Evolutionary conservation across 805 yeast genomes (phyloP), one percentile per base, ranked within the genome.

Genomic region (Yamadazyma endophytica): DNA sequence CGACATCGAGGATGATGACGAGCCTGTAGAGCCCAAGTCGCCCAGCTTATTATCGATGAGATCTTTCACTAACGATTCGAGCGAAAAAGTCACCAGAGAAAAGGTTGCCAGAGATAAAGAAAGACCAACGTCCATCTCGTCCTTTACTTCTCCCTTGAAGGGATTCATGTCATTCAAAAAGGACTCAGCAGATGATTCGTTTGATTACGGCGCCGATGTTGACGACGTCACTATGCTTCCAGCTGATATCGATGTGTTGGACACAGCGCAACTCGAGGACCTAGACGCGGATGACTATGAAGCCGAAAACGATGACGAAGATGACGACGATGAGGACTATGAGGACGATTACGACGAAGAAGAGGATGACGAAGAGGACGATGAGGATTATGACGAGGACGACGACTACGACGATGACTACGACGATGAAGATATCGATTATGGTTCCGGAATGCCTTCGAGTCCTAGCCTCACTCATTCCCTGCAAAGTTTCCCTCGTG

Each of bases 1-100:
- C 28, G 85, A 77, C 32, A 50, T 64, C 9, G 76, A 73, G 38
- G 52, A 65, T 35, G 58, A 52, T 13, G 56, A 47, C 11, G 36
- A 20, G 17, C 15, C 24, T 5, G 37, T 37, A 17, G 39, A 31
- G 17, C 55, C 52, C 2, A 41, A 41, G 13, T 44, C 53, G 13
- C 49, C 49, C 13, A 26, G 41, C 17, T 36, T 43, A 12, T 28
- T 37, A 23, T 36, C 49, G 2, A 36, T 40, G 3, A 36, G 41
- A 20, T 36, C 47, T 7, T 37, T 36, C 22, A 38, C 35, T 5
- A 35, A 40, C 28, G 36, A 37, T 19, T 13, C 7, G 14, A 22
- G 13, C 19, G 22, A 5, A 2, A 27, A 29, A 26, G 30, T 35
- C 11, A 36, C 34, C 32, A 26, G 33, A 17, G 38, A 34, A 39